A percentile compares a stretch with the other conserved stretches of the same genome.
These are phyloP conservation scores for Sporothrix phasma DNA, from an alignment of 2,329 filamentous ascomycete species.

Conservation along the genomic window DNA sequence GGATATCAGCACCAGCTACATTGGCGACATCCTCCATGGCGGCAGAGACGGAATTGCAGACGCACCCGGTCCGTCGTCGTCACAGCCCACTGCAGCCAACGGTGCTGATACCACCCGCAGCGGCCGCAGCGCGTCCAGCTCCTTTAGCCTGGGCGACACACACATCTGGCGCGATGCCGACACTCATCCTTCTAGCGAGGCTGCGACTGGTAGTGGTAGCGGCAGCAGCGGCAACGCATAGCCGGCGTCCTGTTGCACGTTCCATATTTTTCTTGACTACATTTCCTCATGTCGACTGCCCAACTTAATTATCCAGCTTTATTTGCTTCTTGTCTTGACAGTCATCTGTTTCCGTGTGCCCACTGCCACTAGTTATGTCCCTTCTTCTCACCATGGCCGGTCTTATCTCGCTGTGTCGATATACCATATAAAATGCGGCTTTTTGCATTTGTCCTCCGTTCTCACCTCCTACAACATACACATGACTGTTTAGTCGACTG, in stretches of 20 bases:
- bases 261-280: background rate
- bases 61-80: background rate
- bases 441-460: background rate
- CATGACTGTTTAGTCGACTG: background rate
- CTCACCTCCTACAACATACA: no score
- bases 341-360: background rate
- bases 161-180: conserved; percentile 37
- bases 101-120: conserved; percentile 8
- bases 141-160: conserved; percentile 39
- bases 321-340: background rate
- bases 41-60: no score
- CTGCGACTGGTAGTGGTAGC: background rate
- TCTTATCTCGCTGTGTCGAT: background rate
- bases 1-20: background rate
- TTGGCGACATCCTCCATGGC: background rate
- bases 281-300: background rate
- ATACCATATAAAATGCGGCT: background rate
- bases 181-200: background rate
- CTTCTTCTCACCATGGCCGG: background rate
- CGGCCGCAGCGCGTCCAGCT: conserved; percentile 33
- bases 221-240: background rate
- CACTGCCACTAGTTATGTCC: background rate
- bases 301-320: background rate
- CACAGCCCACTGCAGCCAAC: background rate
- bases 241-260: background rate